Base-by-base conservation (phyloP, 495 filamentous ascomycete genomes). In the Geopyxis carbonaria region DNA sequence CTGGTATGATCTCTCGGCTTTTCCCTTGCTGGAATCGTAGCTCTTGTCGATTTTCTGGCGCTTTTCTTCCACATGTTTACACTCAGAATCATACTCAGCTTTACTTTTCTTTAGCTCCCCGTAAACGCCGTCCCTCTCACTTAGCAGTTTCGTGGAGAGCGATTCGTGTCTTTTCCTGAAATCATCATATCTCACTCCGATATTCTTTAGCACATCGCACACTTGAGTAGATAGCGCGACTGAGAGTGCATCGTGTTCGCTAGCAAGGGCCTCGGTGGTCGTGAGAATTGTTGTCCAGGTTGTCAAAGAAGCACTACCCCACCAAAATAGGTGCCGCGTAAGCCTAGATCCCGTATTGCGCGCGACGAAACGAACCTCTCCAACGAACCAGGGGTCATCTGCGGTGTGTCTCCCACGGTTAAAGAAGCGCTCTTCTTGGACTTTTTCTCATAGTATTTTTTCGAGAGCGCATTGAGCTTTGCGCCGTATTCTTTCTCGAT, bases 371-470 rank as follows among this genome's bases (percentile, higher is more conserved):
- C 61, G 25, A 57, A 76, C 75, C 75, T 87, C 55, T 99, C 89
- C 38, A 99, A 72, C 22, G 84, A 93, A 3, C 91, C 89, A 1
- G 89, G 91, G 4, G 89, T 95, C 70, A 94, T 75, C 45, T 69
- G 73, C 30, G 89, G 89, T 14, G 72, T 87, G 56, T 99, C 91
- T 45, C 89, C 89, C 28, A 99, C 89, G 56, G 86, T 93, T 46
- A 99, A 52, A 46, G 66, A 78, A 48, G 81, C 79, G 21, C 80
- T 76, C 63, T 91, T 93, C 64, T 76, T 86, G 10, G 78, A 72
- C 62, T 93, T 95, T 64, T 89, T 92, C 57, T 99, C 91, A 49
- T 80, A 83, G 62, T 93, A 94, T 56, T 84, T 93, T 66, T 85
- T 89, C 39, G 85, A 85, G 35, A 99, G 64, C 2, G 72, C 75